These are phyloP conservation scores for Cladosporium sp. DNA, from an alignment of 2,329 filamentous ascomycete genomes.

Conservation along the genomic window DNA sequence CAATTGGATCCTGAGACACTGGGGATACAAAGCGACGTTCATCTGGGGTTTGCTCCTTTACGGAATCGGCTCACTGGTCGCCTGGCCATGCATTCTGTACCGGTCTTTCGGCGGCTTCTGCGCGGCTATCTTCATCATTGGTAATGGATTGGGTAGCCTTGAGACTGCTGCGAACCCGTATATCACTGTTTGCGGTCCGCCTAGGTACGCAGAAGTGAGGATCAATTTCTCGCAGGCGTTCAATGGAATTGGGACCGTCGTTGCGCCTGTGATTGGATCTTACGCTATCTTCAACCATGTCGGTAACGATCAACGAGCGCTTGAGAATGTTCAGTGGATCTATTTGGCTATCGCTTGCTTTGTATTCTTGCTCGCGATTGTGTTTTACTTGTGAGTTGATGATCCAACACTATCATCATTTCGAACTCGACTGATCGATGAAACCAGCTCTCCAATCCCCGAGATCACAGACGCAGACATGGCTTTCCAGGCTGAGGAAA, in stretches of 20 bases:
- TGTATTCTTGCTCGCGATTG: slow-evolving; percentile 50
- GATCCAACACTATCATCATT: neutral
- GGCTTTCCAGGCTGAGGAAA: slow-evolving; percentile 44
- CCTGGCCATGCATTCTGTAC: slow-evolving; percentile 55
- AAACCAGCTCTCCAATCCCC: slow-evolving; percentile 39
- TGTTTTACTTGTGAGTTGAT: slow-evolving; percentile 50
- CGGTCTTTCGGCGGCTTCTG: slow-evolving; percentile 57
- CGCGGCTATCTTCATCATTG: slow-evolving; percentile 48
- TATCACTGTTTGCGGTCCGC: slow-evolving; percentile 54
- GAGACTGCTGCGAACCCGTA: slow-evolving; percentile 57
- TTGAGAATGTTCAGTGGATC: slow-evolving; percentile 60
- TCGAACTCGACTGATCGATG: neutral
- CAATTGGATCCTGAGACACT: slow-evolving; percentile 46
- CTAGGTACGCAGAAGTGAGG: slow-evolving; percentile 53
- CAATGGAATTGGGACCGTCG: slow-evolving; percentile 54
- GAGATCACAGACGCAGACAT: slow-evolving; percentile 61
- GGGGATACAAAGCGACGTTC: slow-evolving; percentile 44
- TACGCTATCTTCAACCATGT: slow-evolving; percentile 59
- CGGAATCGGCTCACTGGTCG: slow-evolving; percentile 53
- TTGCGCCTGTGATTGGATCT: slow-evolving; percentile 55
- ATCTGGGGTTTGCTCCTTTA: slow-evolving; percentile 52
- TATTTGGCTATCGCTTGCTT: slow-evolving; percentile 60
- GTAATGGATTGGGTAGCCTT: slow-evolving; percentile 45
- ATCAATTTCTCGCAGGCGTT: slow-evolving; percentile 57
- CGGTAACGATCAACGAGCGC: slow-evolving; percentile 43